These are phyloP conservation scores for Clarireedia hainanense DNA, from an alignment of 2,329 filamentous ascomycete genomes.

Conservation along the genomic window DNA sequence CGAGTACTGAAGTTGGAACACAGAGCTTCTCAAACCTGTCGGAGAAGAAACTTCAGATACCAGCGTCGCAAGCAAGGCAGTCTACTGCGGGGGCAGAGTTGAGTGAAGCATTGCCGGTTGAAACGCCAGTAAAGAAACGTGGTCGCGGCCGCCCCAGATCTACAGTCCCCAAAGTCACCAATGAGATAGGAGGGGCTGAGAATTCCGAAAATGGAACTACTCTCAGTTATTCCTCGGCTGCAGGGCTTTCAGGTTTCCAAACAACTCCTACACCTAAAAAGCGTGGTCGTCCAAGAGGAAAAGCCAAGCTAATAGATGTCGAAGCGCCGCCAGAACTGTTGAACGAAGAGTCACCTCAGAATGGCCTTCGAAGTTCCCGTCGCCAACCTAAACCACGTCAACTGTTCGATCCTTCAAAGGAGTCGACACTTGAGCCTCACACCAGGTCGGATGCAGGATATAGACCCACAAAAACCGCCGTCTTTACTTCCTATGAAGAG, in stretches of 20 bases:
- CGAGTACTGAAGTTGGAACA: too few relatives aligned
- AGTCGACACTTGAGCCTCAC: not conserved
- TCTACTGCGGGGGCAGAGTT: too few relatives aligned
- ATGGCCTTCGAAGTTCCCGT: constrained; percentile 6
- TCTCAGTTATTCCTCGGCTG: not conserved
- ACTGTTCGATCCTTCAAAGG: not conserved
- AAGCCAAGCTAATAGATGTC: not conserved
- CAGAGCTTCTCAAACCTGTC: too few relatives aligned
- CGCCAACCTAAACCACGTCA: constrained; percentile 6
- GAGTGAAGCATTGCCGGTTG: too few relatives aligned
- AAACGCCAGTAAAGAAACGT: not conserved
- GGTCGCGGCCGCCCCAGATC: not conserved
- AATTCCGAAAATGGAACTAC: not conserved
- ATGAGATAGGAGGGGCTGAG: not conserved
- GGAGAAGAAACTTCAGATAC: too few relatives aligned
- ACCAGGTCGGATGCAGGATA: not conserved
- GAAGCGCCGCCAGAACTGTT: not conserved
- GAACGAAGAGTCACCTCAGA: not conserved
- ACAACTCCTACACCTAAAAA: not conserved
- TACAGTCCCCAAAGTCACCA: not conserved
- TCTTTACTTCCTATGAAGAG: constrained; percentile 10
- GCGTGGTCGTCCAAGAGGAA: constrained; percentile 6
- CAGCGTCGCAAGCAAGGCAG: too few relatives aligned
- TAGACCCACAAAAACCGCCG: not conserved
- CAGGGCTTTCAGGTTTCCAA: not conserved